Conservation (phyloP, 2,329 filamentous ascomycete genomes). For the Hymenoscyphus fructigenus region DNA sequence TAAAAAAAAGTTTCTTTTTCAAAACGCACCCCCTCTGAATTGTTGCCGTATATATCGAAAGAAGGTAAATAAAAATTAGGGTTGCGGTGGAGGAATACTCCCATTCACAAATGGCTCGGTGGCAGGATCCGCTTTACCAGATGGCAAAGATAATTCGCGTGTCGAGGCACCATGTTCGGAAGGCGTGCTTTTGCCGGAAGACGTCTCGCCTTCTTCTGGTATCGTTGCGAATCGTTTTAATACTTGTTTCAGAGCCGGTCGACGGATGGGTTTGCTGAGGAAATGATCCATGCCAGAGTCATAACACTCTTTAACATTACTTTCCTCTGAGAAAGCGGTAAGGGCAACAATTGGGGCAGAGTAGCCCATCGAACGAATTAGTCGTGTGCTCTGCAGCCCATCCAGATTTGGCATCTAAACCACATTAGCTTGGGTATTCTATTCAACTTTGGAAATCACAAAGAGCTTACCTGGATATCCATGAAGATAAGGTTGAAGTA, state of each 20-base stretch:
- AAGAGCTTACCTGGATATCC: conserved; percentile 65
- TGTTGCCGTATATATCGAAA: neutral
- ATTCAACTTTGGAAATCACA: neutral
- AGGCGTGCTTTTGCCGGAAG: conserved; percentile 25
- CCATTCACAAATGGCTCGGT: conserved; percentile 3
- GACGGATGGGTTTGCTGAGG: conserved; percentile 65
- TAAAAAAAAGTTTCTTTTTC: neutral
- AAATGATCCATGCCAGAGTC: conserved; percentile 55
- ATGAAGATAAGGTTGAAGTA: conserved; percentile 90
- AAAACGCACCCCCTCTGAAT: neutral
- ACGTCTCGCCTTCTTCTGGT: conserved; percentile 57
- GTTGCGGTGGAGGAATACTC: neutral
- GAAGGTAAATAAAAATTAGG: conserved; percentile 2
- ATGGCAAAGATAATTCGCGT: conserved; percentile 1
- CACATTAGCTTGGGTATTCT: neutral
- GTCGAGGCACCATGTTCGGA: conserved; percentile 13
- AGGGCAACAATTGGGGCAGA: conserved; percentile 85
- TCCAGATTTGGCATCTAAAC: conserved; percentile 84
- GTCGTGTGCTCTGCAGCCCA: conserved; percentile 78
- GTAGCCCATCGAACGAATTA: conserved; percentile 86
- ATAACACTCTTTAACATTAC: conserved; percentile 81
- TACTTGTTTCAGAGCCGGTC: conserved; percentile 84
- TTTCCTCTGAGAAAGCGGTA: conserved; percentile 87
- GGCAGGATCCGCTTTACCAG: neutral
- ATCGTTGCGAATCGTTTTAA: conserved; percentile 83